Base-by-base conservation (phyloP, 441 rosid genomes). In the Pelargonium cotyledonis region DNA sequence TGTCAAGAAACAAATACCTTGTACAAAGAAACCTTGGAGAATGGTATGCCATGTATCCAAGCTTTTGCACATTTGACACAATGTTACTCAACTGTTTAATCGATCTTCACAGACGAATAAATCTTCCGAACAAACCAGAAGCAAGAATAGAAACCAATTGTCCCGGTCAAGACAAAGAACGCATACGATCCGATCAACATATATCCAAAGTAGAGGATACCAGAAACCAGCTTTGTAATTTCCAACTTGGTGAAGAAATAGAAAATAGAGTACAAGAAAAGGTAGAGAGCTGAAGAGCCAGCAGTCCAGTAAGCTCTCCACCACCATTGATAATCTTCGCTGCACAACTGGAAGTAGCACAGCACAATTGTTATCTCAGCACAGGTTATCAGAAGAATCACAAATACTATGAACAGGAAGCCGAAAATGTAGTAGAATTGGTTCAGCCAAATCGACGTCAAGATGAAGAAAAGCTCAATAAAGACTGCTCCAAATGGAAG, bases 371-470 rank as follows among this genome's bases (percentile, higher is more conserved):
- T 70, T 40, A 70, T 70, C 67, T 70, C 68, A 23, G 73, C 73
- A 47, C 73, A 70, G 23, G 68, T 70, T 7, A 70, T 53, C 43
- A 70, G 10, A 12, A 70, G 67, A 61, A 70, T 64, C 18, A 63
- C 62, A 19, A 70, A 70, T 18, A 70, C 68, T 12, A 70, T 63
- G 68, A 70, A 70, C 7, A 64, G 62, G 63, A 70, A 70, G n/a
- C 73, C 73, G 29, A 70, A 70, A 57, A 70, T 70, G 68, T 70
- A 70, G 49, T 70, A 70, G 73, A 70, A 70, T 26, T 70, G 73
- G 29, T 70, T 70, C 63, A 64, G 63, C 73, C 68, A 64, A 8
- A 70, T 63, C 2, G 73, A 70, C 2, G 73, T 70, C 67, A 70
- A 70, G 68, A 70, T 70, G 58, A 69, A 69, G 72, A 70, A 70